Conservation (phyloP, 2,329 filamentous ascomycete species). For the Gnomoniopsis sp. region DNA sequence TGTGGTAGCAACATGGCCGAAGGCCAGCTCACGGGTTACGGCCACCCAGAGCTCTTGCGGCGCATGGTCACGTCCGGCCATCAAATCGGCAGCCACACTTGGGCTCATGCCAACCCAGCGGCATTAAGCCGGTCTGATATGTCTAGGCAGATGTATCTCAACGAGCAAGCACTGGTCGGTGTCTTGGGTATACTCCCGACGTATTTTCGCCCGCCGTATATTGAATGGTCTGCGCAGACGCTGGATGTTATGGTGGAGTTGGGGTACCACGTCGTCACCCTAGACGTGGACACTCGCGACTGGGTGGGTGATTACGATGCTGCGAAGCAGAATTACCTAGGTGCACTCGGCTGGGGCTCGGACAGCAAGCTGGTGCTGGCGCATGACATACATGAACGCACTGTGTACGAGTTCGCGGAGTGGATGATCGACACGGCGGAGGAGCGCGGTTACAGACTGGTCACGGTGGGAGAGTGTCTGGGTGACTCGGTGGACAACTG, state of each 20-base stretch:
- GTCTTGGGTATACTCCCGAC: slow-evolving; percentile 43
- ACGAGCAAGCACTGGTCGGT: slow-evolving; percentile 42
- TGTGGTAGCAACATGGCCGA: slow-evolving; percentile 46
- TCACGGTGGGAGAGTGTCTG: slow-evolving; percentile 55
- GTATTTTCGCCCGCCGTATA: slow-evolving; percentile 17
- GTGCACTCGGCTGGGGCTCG: background rate
- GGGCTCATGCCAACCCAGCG: slow-evolving; percentile 41
- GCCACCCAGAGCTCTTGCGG: slow-evolving; percentile 31
- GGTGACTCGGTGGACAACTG: slow-evolving; percentile 47
- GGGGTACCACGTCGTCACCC: slow-evolving; percentile 35
- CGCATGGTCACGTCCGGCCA: slow-evolving; percentile 43
- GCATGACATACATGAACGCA: slow-evolving; percentile 46
- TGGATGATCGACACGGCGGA: slow-evolving; percentile 41
- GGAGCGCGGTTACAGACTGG: slow-evolving; percentile 39
- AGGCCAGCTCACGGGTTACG: slow-evolving; percentile 13
- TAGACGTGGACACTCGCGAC: slow-evolving; percentile 22
- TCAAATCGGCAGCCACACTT: slow-evolving; percentile 46
- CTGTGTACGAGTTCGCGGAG: slow-evolving; percentile 43
- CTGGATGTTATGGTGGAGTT: slow-evolving; percentile 23
- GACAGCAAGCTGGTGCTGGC: slow-evolving; percentile 23
- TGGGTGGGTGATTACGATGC: slow-evolving; percentile 15
- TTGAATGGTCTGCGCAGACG: slow-evolving; percentile 3
- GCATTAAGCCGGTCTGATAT: slow-evolving; percentile 31
- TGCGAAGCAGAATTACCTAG: slow-evolving; percentile 5
- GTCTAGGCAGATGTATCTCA: slow-evolving; percentile 38